Evolutionary conservation across 2,329 filamentous ascomycete species (phyloP).

Genomic region (Cercospora sp.): DNA sequence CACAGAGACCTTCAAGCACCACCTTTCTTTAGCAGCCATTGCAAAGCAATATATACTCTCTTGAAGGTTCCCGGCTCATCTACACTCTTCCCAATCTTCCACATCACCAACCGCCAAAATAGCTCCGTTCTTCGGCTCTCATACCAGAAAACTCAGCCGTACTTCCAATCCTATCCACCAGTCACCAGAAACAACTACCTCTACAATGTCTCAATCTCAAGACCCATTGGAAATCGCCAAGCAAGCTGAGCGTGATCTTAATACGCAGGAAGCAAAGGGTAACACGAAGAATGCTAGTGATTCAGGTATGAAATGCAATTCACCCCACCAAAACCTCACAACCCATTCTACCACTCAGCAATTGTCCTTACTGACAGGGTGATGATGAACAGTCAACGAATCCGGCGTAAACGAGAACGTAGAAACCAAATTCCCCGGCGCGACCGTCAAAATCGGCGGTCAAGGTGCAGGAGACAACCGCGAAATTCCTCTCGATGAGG

Average conservation of each 20-base stretch:
- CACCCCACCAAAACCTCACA: too few relatives aligned
- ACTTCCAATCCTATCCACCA: neutral
- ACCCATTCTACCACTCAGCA: too few relatives aligned
- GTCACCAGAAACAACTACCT: slow-evolving; percentile 12
- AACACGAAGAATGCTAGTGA: slow-evolving; percentile 23
- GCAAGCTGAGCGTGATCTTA: slow-evolving; percentile 52
- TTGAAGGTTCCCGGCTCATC: neutral
- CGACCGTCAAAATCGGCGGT: slow-evolving; percentile 46
- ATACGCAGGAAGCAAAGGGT: slow-evolving; percentile 43
- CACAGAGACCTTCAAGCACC: neutral
- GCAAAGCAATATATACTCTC: neutral
- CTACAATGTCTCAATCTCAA: slow-evolving; percentile 49
- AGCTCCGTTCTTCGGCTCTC: slow-evolving; percentile 7
- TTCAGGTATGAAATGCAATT: slow-evolving; percentile 22
- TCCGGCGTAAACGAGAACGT: slow-evolving; percentile 51
- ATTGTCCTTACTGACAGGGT: too few relatives aligned
- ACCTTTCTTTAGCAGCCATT: neutral
- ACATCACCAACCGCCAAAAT: neutral
- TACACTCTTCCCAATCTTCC: neutral
- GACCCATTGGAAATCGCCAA: slow-evolving; percentile 48
- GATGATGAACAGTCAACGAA: slow-evolving; percentile 43
- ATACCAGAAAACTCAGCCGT: slow-evolving; percentile 1
- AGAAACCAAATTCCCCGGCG: slow-evolving; percentile 47
- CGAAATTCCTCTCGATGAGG: slow-evolving; percentile 50
- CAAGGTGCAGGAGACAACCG: slow-evolving; percentile 50